Evolutionary conservation across 2,329 filamentous ascomycete species (phyloP), one percentile per base, ranked within the genome.

Genomic region (Pyricularia pennisetigena): DNA sequence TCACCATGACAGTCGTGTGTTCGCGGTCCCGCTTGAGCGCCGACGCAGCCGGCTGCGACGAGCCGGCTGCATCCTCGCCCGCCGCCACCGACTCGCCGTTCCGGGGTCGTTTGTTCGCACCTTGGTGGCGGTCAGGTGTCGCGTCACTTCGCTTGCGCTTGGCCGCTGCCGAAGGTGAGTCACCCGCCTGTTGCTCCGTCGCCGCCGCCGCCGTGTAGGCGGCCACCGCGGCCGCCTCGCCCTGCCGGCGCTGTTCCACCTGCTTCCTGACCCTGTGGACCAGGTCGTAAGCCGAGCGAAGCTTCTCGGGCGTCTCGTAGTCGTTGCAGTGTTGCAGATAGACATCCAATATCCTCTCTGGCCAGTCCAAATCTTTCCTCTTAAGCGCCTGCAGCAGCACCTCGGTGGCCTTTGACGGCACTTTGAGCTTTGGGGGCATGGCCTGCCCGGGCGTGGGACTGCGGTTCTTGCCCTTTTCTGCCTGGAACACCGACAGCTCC

Each of bases 281-380:
- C 69, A 88, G 86, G 70, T 96, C 88, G 20, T 92, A 83, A 5
- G 91, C 92, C 71, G 84, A 83, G 68, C 93, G 89, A 8, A 97
- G 82, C 65, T 89, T 88, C 29, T 90, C 84, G 0, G 92, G 89
- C 68, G 89, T 87, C 77, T 97, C 94, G 74, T 97, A 94, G 74
- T 97, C 92, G 76, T 97, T 93, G 76, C 94, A 97, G 76, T 94
- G 91, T 69, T 89, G 86, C 64, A 90, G 78, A 73, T 91, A 94
- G 64, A 93, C 83, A 68, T 92, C 89, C 72, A 94, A 81, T 35
- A 94, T 81, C 73, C 88, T 88, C 74, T 94, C 91, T 0, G 92
- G 91, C 85, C 88, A 91, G 75, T 95, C 91, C 23, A 95, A 78
- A 2, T 84, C 85, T 64, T 82, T 82, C 26, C 85, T 82, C 63